Conservation (phyloP, 2,329 filamentous ascomycete genomes). For the Xylariaceae sp. region DNA sequence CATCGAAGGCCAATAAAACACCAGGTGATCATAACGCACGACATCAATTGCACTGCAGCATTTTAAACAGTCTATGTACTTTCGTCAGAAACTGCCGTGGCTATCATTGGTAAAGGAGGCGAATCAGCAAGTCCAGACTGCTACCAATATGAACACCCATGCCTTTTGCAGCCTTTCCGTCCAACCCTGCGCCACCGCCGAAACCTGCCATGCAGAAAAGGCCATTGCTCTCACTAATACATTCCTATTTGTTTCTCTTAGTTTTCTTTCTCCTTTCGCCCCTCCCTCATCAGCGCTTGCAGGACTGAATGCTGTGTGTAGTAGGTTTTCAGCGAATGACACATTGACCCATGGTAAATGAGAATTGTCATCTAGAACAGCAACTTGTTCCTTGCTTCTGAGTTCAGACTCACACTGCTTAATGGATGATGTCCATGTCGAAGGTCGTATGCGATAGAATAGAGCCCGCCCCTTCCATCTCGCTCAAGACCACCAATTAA, state of each 20-base stretch:
- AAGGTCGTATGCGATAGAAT: constrained; percentile 18
- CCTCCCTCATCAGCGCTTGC: constrained; percentile 1
- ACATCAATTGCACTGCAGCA: constrained; percentile 22
- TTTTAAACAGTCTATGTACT: constrained; percentile 34
- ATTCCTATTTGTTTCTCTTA: constrained; percentile 13
- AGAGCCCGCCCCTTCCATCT: constrained; percentile 7
- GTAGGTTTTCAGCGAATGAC: constrained; percentile 6
- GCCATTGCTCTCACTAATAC: constrained; percentile 6
- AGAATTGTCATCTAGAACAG: constrained; percentile 14
- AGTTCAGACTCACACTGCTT: constrained; percentile 18
- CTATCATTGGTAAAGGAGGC: constrained; percentile 17
- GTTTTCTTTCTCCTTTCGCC: neutral
- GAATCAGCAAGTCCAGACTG: constrained; percentile 24
- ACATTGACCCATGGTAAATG: constrained; percentile 15
- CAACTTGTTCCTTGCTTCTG: constrained; percentile 13
- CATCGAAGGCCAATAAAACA: neutral
- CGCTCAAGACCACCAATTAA: neutral
- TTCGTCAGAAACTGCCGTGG: constrained; percentile 22
- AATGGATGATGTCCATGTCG: constrained; percentile 17
- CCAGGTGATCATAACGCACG: constrained; percentile 5
- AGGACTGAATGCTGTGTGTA: neutral
- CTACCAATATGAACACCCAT: constrained; percentile 26
- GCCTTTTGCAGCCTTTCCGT: constrained; percentile 12
- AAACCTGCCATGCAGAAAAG: constrained; percentile 23
- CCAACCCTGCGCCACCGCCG: constrained; percentile 15